phyloP scores from a whole-genome alignment of 73 alveolate species.

The Paramecium primaurelia region DNA sequence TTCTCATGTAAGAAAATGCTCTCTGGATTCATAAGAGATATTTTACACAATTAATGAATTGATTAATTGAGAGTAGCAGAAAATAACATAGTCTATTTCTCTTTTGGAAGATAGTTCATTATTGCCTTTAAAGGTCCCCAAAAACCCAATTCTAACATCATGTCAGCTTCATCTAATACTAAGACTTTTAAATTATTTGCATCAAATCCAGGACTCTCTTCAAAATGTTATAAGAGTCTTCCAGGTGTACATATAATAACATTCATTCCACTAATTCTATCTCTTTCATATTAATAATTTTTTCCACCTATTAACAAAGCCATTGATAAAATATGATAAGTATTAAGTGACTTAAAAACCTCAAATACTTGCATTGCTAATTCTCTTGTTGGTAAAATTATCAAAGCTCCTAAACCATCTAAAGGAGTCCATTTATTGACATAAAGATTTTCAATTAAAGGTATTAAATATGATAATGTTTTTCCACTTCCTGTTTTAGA shows the following conservation, averaged over 20 bases:
- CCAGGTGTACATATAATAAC: constrained; percentile 91
- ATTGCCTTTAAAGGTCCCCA: constrained; percentile 74
- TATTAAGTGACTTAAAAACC: constrained; percentile 68
- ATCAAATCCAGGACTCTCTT: constrained; percentile 82
- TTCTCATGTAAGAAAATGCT: constrained; percentile 55
- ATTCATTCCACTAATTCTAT: constrained; percentile 1
- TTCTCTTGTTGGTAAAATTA: constrained; percentile 73
- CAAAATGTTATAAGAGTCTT: constrained; percentile 85
- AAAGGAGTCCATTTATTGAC: constrained; percentile 39
- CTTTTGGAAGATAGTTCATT: constrained; percentile 73
- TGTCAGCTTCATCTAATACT: constrained; percentile 90
- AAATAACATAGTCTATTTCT: constrained; percentile 75
- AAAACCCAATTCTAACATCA: constrained; percentile 88
- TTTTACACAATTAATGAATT: constrained; percentile 53
- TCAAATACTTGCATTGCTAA: constrained; percentile 85
- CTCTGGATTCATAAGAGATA: constrained; percentile 55
- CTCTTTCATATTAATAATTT: not conserved
- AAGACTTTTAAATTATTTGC: constrained; percentile 71
- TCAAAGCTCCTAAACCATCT: constrained; percentile 69
- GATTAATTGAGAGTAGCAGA: constrained; percentile 83
- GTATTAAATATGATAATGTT: constrained; percentile 68
- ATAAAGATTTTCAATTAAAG: not conserved
- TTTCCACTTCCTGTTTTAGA: constrained; percentile 94
- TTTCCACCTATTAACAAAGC: constrained; percentile 25
- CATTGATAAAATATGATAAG: not conserved